Evolutionary conservation across 2,329 filamentous ascomycete species (phyloP).

Genomic region (Cryphonectria nitschkei): DNA sequence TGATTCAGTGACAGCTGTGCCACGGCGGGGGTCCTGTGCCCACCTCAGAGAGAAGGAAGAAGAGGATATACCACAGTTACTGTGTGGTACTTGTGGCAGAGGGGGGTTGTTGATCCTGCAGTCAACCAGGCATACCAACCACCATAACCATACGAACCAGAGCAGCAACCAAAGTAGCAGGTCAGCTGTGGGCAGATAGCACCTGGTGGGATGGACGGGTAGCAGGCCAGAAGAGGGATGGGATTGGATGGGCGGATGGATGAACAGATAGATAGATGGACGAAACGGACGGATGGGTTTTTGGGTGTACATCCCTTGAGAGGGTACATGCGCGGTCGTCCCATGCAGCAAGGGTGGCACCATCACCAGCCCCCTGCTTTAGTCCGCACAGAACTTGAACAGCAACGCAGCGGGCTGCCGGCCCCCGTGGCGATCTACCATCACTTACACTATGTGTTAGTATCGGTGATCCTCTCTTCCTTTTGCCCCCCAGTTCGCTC

Average conservation of each 20-base stretch:
- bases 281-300: neutral
- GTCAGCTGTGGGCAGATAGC: no score
- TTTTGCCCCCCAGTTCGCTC: neutral
- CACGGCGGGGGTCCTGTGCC: neutral
- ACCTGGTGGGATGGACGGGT: neutral
- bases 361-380: slow-evolving; percentile 7
- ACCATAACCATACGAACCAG: no score
- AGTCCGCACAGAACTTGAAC: slow-evolving; percentile 10
- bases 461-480: slow-evolving; percentile 10
- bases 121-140: no score
- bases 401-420: neutral
- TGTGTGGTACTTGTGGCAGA: neutral
- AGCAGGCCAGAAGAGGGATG: no score
- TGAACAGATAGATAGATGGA: neutral
- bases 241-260: neutral
- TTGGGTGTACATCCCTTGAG: slow-evolving; percentile 22
- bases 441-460: slow-evolving; percentile 5
- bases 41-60: neutral
- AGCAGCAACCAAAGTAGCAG: no score
- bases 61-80: neutral
- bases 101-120: neutral
- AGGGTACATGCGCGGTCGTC: slow-evolving; percentile 14
- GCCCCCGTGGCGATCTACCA: slow-evolving; percentile 10
- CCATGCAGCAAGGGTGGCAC: slow-evolving; percentile 7
- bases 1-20: neutral